Evolutionary conservation across 805 yeast genomes (phyloP).

Genomic region (Nakazawaea anatomiae): DNA sequence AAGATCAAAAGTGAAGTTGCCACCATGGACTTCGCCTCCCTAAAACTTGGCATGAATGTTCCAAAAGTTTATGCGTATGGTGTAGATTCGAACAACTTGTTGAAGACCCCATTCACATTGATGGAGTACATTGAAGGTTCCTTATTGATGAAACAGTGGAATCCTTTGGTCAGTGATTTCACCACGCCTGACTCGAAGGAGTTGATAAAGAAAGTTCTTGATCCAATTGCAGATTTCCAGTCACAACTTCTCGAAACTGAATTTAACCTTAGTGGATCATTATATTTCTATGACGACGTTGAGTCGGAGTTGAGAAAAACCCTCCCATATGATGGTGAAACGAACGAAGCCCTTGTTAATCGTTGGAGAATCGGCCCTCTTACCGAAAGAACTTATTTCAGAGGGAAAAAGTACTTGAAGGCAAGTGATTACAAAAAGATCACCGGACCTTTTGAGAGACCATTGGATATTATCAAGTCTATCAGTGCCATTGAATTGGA

Average conservation of each 20-base stretch:
- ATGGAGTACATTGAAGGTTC: constrained; percentile 79
- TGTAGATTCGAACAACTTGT: constrained; percentile 50
- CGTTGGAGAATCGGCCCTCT: constrained; percentile 94
- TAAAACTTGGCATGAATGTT: constrained; percentile 60
- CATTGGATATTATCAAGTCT: constrained; percentile 57
- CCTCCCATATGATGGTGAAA: constrained; percentile 58
- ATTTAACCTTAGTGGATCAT: constrained; percentile 74
- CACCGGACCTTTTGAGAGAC: constrained; percentile 78
- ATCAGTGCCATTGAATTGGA: constrained; percentile 66
- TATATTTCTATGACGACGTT: constrained; percentile 74
- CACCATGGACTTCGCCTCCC: constrained; percentile 73
- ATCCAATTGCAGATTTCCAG: constrained; percentile 68
- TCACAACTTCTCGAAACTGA: constrained; percentile 45
- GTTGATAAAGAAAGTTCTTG: constrained; percentile 54
- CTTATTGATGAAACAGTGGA: constrained; percentile 84
- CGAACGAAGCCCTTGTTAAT: constrained; percentile 41
- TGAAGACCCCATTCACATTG: constrained; percentile 71
- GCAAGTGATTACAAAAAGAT: constrained; percentile 40
- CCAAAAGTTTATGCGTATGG: constrained; percentile 75
- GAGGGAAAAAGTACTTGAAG: constrained; percentile 51
- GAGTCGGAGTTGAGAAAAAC: constrained; percentile 33
- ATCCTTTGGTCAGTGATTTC: constrained; percentile 65
- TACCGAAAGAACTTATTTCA: constrained; percentile 73
- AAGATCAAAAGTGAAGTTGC: constrained; percentile 89
- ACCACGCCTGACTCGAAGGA: constrained; percentile 43